Base-by-base conservation (phyloP, 768 basidiomycete species). In the Termitomyces sp. region DNA sequence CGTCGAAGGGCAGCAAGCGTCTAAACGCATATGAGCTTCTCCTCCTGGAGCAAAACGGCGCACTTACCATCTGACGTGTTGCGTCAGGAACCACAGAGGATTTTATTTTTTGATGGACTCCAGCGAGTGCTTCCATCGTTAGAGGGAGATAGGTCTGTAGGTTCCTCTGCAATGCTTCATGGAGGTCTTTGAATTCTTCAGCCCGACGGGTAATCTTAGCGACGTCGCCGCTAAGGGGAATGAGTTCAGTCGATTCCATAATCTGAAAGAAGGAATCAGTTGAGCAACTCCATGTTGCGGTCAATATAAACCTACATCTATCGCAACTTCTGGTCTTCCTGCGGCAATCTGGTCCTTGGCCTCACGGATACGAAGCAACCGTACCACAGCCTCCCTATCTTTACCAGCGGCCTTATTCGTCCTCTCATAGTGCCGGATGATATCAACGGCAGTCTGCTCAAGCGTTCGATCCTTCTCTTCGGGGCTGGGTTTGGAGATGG, bases 121-220 rank as follows among this genome's bases (percentile, higher is more conserved):
- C 85, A 50, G 90, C 88, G 28, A 98, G 83, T 30, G 88, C 84
- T 67, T 94, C 93, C 97, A 98, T 99, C 22, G 92, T 89, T 40
- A 94, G 81, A 35, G 90, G 83, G 50, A 98, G 79, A 69, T 97
- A 90, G 2, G 84, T 82, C 65, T 93, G 92, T 69, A 98, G 72
- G 74, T 96, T 98, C 62, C 90, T 84, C 65, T 94, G 91, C 65
- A 97, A 75, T 2, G 90, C 81, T 63, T 96, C 92, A 56, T 96
- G 88, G 18, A 89, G 72, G 54, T 92, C 85, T 67, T 87, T 87
- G 75, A 98, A 95, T 64, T 94, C 90, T 67, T 96, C 92, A 16
- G 93, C 91, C 45, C 87, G 81, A 41, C 87, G 82, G 35, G 90
- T 93, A 65, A 92, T 93, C 68, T 88, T 87, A 9, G 84, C 83